Base-by-base conservation (phyloP, 2,329 filamentous ascomycete genomes). In the Diaporthe aspalathi region DNA sequence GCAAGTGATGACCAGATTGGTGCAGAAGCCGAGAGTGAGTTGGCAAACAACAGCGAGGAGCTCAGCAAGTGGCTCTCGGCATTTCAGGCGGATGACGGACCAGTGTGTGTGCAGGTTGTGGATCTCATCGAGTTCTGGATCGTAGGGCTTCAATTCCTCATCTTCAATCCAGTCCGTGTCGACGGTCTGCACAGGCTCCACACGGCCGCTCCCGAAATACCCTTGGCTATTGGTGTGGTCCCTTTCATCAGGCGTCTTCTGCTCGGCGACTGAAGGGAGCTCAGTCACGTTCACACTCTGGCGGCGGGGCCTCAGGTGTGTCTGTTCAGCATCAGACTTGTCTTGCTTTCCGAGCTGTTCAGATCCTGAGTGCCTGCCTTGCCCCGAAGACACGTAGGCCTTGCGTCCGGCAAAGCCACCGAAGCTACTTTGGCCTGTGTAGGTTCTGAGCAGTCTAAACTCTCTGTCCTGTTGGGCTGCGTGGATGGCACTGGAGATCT, bases 61-160 rank as follows among this genome's bases (percentile, higher is more conserved):
- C 73, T 89, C 87, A 1, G 86, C 87, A 2, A 88, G 79, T 35
- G 85, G 84, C 75, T 89, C 86, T 14, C 86, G 83, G 74, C 87
- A 84, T 45, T 84, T 81, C 0, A 85, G 84, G 27, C 87, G 83
- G 29, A 88, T 81, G 22, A 84, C 80, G 40, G 84, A 82, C 86
- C 87, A 84, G 74, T 82, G 75, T 29, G 84, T 83, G 70, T 83
- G 81, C 68, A 82, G 80, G 74, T 87, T 87, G 67, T 86, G 83
- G 35, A 87, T 80, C 74, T 86, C 84, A 22, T 86, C 82, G 7
- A 73, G 68, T 27, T 73, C 68, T 5, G 67, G 71, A 29, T 70
- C 71, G 54, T 63, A 73, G 2, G 71, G 71, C 22, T 70, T 47
- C 5, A 73, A 32, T 17, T 73, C 62, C 17, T 71, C 68, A 16